Percentiles rank a stretch among this genome's conserved stretches.
These are phyloP conservation scores for Diaporthe eres DNA, from an alignment of 2,329 filamentous ascomycete genomes.

Conservation along the genomic window DNA sequence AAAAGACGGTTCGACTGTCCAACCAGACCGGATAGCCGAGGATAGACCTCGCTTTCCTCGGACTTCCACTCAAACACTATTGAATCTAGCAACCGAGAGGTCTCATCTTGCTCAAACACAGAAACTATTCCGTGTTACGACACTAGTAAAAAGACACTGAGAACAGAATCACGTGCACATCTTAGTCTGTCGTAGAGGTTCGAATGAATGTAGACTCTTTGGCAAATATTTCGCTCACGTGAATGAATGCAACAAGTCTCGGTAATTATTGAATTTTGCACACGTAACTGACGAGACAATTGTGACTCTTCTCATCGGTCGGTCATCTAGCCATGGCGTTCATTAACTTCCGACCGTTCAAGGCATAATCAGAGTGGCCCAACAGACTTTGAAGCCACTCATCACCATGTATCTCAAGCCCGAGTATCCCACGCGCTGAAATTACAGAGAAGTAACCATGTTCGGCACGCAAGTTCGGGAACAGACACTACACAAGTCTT, in stretches of 20 bases:
- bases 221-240: not conserved
- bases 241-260: not conserved
- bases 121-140: not conserved
- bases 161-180: not conserved
- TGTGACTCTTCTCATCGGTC: not conserved
- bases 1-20: not conserved
- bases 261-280: not conserved
- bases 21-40: not conserved
- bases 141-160: not conserved
- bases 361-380: not conserved
- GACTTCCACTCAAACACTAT: not conserved
- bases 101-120: not conserved
- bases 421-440: not conserved
- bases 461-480: not conserved
- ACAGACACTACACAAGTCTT: not conserved
- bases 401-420: not conserved
- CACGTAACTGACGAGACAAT: not conserved
- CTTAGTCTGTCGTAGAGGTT: not conserved
- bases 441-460: too few relatives aligned
- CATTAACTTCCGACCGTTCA: not conserved
- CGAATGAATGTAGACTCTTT: not conserved
- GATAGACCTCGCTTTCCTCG: slow-evolving; percentile 11
- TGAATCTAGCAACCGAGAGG: not conserved
- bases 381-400: not conserved
- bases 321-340: not conserved